A percentile compares a stretch with the other conserved stretches of the same genome.
Evolutionary conservation across 202 grass and related monocot genomes (phyloP).

Genomic region (Digitaria exilis): DNA sequence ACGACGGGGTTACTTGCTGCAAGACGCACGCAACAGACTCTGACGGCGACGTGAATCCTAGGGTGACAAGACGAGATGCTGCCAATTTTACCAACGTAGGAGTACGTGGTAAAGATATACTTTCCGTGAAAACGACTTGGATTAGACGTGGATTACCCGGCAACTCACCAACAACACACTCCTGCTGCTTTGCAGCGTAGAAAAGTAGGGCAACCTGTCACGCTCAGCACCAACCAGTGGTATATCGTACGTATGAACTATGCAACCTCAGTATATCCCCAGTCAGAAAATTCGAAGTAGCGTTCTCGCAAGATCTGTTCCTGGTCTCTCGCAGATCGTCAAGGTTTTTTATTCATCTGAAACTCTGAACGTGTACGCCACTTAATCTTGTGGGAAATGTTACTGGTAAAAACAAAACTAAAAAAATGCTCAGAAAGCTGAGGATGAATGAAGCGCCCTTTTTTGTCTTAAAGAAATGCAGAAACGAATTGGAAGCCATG

Average conservation of each 20-base stretch:
- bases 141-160: conserved; percentile 15
- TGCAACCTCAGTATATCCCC: background rate
- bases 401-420: background rate
- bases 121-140: conserved; percentile 31
- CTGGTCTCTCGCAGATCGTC: background rate
- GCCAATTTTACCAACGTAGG: conserved; percentile 38
- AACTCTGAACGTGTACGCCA: conserved; percentile 22
- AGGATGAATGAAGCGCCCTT: background rate
- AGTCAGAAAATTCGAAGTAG: background rate
- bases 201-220: background rate
- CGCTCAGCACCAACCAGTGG: too few species aligned
- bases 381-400: conserved; percentile 4
- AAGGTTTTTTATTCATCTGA: background rate
- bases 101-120: background rate
- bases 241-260: background rate
- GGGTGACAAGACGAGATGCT: conserved; percentile 32
- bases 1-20: background rate
- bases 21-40: background rate
- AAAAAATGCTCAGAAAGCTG: background rate
- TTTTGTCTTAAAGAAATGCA: conserved; percentile 3
- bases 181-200: background rate
- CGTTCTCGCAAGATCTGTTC: conserved; percentile 1
- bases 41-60: background rate
- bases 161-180: background rate
- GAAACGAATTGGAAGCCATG: conserved; percentile 18